Conservation (phyloP, 495 filamentous ascomycete species). For the Penicillium alfredii region DNA sequence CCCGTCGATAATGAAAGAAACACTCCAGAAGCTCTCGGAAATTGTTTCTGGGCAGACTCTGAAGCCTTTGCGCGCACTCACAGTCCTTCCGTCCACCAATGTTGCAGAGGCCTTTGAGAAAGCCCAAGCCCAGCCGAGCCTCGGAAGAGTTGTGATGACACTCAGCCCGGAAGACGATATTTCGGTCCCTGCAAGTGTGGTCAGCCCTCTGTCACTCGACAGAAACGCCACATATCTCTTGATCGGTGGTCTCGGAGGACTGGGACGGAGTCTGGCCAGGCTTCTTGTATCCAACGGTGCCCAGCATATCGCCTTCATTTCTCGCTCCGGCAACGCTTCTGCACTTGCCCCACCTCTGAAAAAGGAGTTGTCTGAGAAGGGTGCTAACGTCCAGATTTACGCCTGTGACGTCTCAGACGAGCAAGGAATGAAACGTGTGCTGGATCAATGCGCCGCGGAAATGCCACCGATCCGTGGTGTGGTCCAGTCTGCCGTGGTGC, state of each 20-base stretch:
- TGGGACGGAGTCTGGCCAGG: conserved; percentile 3
- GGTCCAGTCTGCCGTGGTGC: conserved; percentile 37
- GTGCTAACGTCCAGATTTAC: background rate
- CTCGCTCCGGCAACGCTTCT: background rate
- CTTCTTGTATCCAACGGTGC: conserved; percentile 5
- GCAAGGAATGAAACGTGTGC: background rate
- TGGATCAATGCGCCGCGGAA: background rate
- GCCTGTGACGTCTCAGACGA: conserved; percentile 2
- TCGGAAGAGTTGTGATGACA: conserved; percentile 22
- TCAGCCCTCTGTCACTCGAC: background rate
- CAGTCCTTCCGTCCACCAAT: too few species aligned
- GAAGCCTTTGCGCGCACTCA: too few species aligned
- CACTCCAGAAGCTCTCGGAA: too few species aligned
- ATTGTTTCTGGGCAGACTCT: too few species aligned
- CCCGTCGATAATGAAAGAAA: too few species aligned
- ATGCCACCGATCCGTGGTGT: conserved; percentile 46
- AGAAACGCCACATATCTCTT: conserved; percentile 8
- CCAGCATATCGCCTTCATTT: conserved; percentile 4
- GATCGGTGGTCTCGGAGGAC: conserved; percentile 10
- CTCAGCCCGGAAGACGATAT: background rate
- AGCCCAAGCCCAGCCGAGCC: too few species aligned
- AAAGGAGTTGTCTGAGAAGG: background rate
- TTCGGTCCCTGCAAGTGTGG: background rate
- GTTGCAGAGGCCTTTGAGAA: too few species aligned
- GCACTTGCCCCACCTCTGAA: background rate